Evolutionary conservation across 106 monocot genomes (phyloP).

Genomic region (Allium cepa): DNA sequence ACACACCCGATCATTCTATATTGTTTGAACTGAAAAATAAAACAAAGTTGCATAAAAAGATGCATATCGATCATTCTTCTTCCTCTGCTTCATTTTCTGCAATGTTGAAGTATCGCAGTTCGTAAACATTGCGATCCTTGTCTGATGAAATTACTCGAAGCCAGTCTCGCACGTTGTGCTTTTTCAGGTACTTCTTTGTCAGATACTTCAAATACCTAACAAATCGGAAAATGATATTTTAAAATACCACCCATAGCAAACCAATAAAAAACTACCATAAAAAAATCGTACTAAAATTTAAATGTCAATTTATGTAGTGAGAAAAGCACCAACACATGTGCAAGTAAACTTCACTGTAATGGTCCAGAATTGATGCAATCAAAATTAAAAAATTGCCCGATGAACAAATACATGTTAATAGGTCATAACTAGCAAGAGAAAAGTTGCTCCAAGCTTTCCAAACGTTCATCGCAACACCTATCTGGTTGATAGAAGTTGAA

Average conservation of each 20-base stretch:
- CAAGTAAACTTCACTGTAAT: too few species aligned
- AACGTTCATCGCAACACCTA: too few species aligned
- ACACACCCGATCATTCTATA: too few species aligned
- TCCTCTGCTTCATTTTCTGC: slow-evolving; percentile 58
- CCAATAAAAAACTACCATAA: background rate
- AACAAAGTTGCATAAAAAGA: background rate
- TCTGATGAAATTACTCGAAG: slow-evolving; percentile 43
- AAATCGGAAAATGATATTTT: background rate
- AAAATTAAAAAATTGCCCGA: too few species aligned
- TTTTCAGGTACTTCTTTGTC: slow-evolving; percentile 59
- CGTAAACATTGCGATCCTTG: slow-evolving; percentile 46
- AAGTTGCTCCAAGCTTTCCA: too few species aligned
- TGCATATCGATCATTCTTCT: slow-evolving; percentile 25
- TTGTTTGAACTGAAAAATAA: too few species aligned
- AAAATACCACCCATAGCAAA: background rate
- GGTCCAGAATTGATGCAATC: too few species aligned
- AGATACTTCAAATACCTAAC: slow-evolving; percentile 55
- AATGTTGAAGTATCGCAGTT: slow-evolving; percentile 57
- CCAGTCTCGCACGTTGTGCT: slow-evolving; percentile 44
- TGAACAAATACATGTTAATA: too few species aligned
- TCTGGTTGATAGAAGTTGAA: too few species aligned
- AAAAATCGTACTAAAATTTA: background rate
- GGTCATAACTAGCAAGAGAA: too few species aligned
- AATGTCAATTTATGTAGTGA: too few species aligned
- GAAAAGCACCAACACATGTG: too few species aligned